Evolutionary conservation across 306 rosid genomes (phyloP), one percentile per base, ranked within the genome.

Genomic region (Parietaria judaica): DNA sequence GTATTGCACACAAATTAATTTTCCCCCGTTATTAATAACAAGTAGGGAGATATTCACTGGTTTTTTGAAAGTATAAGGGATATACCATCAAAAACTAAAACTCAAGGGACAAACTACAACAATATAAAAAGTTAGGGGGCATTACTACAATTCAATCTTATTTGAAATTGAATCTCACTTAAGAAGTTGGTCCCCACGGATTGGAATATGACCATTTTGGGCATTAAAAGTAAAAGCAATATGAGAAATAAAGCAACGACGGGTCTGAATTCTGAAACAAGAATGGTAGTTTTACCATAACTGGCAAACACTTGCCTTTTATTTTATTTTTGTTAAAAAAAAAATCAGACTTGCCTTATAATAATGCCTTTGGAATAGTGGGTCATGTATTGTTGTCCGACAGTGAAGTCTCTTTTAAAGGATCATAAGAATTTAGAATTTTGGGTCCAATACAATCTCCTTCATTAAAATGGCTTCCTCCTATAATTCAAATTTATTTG

Each of bases 121-220:
- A 23, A 23, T 23, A 23, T 23, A 23, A 23, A 23, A 23, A 23
- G 31, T 23, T 23, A 23, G 31, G 31, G 31, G 31, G 31, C 31
- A 23, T 23, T 23, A 23, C 31, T 23, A 23, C 45, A 41, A 41
- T 8, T 41, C 7, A 8, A 41, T 41, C 6, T 41, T 41, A 41
- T 41, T 41, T 41, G 45, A 41, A 41, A 41, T 60, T 51, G 51
- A 66, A 43, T 66, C 36, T 47, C 17, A 60, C 51, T 8, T 64
- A 51, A 6, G 53, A 64, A 53, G 37, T 52, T 64, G 8, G 37
- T 52, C 10, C 38, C 50, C 14, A 15, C 36, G 35, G 7, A 39
- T 63, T 52, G 58, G 12, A 7, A 13, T 7, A 4, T 49, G 47
- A 54, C 31, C 6, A 57, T 11, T 15, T 15, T 61, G 54, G 53